phyloP scores from a whole-genome alignment of 805 yeast species.

The Monosporozyma aerobia region DNA sequence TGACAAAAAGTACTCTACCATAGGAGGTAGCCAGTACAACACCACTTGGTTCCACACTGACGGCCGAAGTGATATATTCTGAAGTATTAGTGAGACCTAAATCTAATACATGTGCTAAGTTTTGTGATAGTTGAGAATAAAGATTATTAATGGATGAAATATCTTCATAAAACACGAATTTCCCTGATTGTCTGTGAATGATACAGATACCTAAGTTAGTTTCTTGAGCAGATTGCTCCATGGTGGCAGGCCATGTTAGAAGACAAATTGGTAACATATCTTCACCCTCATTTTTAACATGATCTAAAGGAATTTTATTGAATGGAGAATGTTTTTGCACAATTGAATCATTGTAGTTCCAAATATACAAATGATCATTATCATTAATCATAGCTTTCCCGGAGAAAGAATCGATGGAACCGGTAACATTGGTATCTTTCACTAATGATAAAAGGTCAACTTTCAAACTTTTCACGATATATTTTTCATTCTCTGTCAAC shows the following conservation, averaged over 20 bases:
- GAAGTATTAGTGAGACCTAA: conserved; percentile 16
- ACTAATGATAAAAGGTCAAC: conserved; percentile 12
- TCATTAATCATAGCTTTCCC: conserved; percentile 43
- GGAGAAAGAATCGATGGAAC: conserved; percentile 27
- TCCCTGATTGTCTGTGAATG: conserved; percentile 50
- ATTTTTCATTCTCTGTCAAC: conserved; percentile 27
- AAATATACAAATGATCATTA: conserved; percentile 47
- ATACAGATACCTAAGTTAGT: conserved; percentile 59
- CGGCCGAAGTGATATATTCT: conserved; percentile 50
- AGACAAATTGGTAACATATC: conserved; percentile 19
- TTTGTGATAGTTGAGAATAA: conserved; percentile 20
- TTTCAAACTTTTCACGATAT: conserved; percentile 18
- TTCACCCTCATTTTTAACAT: conserved; percentile 11
- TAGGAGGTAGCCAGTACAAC: conserved; percentile 59
- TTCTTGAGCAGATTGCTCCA: conserved; percentile 1
- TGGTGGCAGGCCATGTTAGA: conserved; percentile 25
- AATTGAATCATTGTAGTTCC: conserved; percentile 52
- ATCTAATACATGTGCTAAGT: conserved; percentile 19
- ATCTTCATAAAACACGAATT: conserved; percentile 61
- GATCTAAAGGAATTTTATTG: conserved; percentile 15
- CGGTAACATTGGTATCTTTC: conserved; percentile 23
- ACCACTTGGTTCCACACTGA: conserved; percentile 67
- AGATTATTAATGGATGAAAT: conserved; percentile 37
- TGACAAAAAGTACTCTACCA: conserved; percentile 54
- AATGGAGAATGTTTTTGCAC: conserved; percentile 42